Evolutionary conservation across 306 rosid species (phyloP).

Genomic region (Inga oerstediana): DNA sequence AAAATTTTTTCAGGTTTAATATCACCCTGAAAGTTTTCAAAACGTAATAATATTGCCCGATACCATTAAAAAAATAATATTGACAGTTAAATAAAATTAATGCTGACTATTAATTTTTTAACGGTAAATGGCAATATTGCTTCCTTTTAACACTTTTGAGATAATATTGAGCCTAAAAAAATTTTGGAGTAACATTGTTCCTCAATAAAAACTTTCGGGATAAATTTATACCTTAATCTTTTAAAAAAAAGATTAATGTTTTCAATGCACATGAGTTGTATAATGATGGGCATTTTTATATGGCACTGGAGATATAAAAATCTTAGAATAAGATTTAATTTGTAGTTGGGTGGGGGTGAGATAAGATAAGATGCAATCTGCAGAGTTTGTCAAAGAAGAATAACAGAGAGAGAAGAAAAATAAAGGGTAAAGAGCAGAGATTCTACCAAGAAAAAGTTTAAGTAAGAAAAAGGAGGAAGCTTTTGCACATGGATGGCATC

Average conservation of each 20-base stretch:
- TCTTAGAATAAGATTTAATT: background rate
- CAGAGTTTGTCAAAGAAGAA: slow-evolving; percentile 49
- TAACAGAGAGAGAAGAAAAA: slow-evolving; percentile 35
- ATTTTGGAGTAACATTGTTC: too few species aligned
- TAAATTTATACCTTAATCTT: too few species aligned
- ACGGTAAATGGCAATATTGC: accelerated
- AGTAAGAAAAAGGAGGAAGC: slow-evolving; percentile 17
- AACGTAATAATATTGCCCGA: too few species aligned
- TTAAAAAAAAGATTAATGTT: background rate
- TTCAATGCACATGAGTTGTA: background rate
- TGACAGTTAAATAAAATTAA: too few species aligned
- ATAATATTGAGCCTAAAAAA: too few species aligned
- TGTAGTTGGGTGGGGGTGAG: background rate
- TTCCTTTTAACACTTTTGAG: too few species aligned
- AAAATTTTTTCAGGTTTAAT: too few species aligned
- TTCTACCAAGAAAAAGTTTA: slow-evolving; percentile 43
- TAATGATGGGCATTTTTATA: background rate
- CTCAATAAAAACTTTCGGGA: accelerated
- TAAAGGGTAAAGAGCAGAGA: slow-evolving; percentile 32
- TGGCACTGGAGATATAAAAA: background rate
- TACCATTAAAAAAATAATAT: too few species aligned
- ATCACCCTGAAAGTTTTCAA: too few species aligned
- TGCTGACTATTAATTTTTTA: too few species aligned
- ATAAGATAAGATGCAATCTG: slow-evolving; percentile 34
- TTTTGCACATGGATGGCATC: slow-evolving; percentile 66